phyloP scores from a whole-genome alignment of 768 basidiomycete genomes.

The Suillus lakei region DNA sequence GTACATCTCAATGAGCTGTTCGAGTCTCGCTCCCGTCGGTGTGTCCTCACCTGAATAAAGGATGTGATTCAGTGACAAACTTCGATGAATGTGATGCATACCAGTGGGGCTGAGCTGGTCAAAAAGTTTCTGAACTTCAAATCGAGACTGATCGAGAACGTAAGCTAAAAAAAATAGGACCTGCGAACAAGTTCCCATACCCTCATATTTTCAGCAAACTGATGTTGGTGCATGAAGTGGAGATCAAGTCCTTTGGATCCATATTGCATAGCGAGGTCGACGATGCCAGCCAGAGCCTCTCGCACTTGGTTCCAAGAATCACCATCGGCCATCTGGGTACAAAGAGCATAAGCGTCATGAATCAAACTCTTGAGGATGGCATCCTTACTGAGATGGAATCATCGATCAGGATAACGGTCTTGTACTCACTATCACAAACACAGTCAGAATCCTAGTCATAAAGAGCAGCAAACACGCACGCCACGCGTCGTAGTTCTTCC shows the following conservation, averaged over 20 bases:
- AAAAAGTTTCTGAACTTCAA: constrained; percentile 29
- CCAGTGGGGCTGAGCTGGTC: constrained; percentile 30
- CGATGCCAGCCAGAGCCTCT: constrained; percentile 47
- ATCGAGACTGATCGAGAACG: constrained; percentile 20
- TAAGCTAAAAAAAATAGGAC: not conserved
- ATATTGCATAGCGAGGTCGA: constrained; percentile 40
- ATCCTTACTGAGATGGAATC: constrained; percentile 43
- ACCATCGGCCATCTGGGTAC: constrained; percentile 44
- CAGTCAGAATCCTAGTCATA: constrained; percentile 8
- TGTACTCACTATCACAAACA: constrained; percentile 36
- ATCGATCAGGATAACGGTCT: constrained; percentile 46
- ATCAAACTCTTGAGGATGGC: not conserved
- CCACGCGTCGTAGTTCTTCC: constrained; percentile 23
- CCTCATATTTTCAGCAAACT: constrained; percentile 34
- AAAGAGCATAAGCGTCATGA: too few species aligned
- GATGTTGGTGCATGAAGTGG: constrained; percentile 44
- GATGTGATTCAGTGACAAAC: constrained; percentile 6
- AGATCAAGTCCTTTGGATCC: constrained; percentile 46
- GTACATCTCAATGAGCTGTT: constrained; percentile 41
- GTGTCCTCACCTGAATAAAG: constrained; percentile 35
- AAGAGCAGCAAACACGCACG: constrained; percentile 24
- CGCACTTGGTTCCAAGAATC: constrained; percentile 43
- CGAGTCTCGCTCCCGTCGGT: constrained; percentile 43
- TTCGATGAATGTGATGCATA: constrained; percentile 8
- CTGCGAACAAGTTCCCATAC: constrained; percentile 6